phyloP scores from a whole-genome alignment of 2,329 filamentous ascomycete species.

The Verticillium tricorpus region DNA sequence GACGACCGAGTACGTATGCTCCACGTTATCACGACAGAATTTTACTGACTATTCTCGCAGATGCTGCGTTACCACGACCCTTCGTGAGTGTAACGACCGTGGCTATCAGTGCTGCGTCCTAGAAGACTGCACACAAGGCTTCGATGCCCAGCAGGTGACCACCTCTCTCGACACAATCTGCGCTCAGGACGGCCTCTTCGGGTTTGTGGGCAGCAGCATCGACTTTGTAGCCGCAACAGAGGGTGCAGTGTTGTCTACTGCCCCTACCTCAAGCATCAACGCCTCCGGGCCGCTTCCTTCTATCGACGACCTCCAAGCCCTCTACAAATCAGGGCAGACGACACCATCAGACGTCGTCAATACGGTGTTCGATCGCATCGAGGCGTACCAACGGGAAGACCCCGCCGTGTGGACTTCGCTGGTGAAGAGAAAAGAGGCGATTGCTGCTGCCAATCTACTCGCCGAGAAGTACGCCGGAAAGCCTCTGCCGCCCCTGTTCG shows the following conservation, averaged over 20 bases:
- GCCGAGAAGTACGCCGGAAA: constrained; percentile 31
- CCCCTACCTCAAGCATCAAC: constrained; percentile 19
- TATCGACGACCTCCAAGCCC: constrained; percentile 34
- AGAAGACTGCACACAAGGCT: constrained; percentile 43
- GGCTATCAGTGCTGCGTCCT: constrained; percentile 55
- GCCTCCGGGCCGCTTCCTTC: constrained; percentile 34
- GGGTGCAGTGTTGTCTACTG: constrained; percentile 7
- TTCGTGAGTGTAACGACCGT: constrained; percentile 50
- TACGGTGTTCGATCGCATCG: constrained; percentile 28
- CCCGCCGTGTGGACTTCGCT: constrained; percentile 44
- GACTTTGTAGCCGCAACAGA: constrained; percentile 28
- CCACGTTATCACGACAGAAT: background rate
- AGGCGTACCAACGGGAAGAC: constrained; percentile 39
- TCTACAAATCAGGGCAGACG: constrained; percentile 35
- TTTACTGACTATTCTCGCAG: background rate
- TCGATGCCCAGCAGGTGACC: constrained; percentile 38
- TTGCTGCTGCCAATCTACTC: constrained; percentile 35
- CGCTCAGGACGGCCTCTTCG: constrained; percentile 47
- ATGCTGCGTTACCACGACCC: constrained; percentile 15
- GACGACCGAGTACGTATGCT: constrained; percentile 42
- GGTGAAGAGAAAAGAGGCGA: constrained; percentile 23
- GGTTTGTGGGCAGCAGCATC: constrained; percentile 36
- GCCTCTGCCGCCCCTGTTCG: constrained; percentile 44
- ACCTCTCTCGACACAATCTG: constrained; percentile 45
- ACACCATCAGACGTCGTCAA: constrained; percentile 38